Percentiles rank a stretch among this genome's conserved stretches.
Conservation (phyloP, 2,329 filamentous ascomycete species). For the Ceratocystis huliohia region DNA sequence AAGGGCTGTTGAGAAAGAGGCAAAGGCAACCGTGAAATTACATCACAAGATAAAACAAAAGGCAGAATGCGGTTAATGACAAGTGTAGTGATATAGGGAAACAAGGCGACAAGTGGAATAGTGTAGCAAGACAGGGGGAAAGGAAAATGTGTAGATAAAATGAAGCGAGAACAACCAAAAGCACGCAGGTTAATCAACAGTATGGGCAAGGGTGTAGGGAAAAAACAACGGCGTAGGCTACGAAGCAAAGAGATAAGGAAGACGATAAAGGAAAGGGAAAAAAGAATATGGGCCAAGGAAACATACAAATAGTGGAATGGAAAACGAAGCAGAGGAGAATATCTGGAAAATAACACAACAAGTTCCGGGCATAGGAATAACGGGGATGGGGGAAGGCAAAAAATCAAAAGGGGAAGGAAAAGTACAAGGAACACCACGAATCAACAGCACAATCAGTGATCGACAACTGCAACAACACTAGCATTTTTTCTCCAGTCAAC, state of each 20-base stretch:
- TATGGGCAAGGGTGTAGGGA: conserved; percentile 4
- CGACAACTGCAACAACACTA: neutral
- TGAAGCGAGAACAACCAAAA: neutral
- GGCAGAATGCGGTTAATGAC: neutral
- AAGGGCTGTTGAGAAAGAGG: neutral
- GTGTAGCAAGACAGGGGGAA: neutral
- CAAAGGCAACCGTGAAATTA: conserved; percentile 5
- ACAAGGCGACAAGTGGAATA: neutral
- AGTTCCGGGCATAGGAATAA: neutral
- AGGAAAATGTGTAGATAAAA: neutral
- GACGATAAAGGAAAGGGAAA: neutral
- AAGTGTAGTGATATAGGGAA: neutral
- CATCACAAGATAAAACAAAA: neutral
- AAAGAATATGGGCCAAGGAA: neutral
- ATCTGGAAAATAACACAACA: conserved; percentile 2
- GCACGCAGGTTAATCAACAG: conserved; percentile 4
- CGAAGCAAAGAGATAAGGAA: neutral
- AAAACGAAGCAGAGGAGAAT: neutral
- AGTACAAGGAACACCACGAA: conserved; percentile 5
- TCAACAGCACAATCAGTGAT: neutral
- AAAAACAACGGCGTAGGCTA: neutral
- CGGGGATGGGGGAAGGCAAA: neutral
- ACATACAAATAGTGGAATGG: conserved; percentile 1
- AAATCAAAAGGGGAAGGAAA: neutral
- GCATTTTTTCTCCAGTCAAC: neutral